Conservation (phyloP, 768 basidiomycete genomes). For the Basidioascus undulatus region DNA sequence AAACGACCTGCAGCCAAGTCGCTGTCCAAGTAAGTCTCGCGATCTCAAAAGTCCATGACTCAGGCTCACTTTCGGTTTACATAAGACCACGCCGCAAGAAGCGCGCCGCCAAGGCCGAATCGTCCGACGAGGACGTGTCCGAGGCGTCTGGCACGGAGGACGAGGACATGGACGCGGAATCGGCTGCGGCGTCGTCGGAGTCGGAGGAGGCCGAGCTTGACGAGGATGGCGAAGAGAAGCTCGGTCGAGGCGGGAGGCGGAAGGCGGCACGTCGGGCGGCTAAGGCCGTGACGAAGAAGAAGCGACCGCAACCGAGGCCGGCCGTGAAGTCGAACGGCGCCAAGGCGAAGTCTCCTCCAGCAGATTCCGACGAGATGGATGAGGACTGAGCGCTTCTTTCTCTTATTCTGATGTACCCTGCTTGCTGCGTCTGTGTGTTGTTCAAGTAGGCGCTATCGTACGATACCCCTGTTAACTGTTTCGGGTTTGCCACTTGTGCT, state of each 20-base stretch:
- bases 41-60: too few relatives aligned
- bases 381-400: too few relatives aligned
- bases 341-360: not conserved
- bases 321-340: not conserved
- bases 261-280: slow-evolving; percentile 5
- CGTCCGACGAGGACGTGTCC: not conserved
- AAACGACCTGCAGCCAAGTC: too few relatives aligned
- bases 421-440: not conserved
- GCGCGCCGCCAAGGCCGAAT: not conserved
- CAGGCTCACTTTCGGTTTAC: too few relatives aligned
- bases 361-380: not conserved
- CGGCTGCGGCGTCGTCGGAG: too few relatives aligned
- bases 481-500: too few relatives aligned
- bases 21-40: too few relatives aligned
- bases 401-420: not conserved
- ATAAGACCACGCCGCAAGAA: too few relatives aligned
- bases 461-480: too few relatives aligned
- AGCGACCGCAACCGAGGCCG: not conserved
- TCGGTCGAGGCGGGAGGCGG: slow-evolving; percentile 14
- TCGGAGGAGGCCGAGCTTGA: slow-evolving; percentile 4
- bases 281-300: not conserved
- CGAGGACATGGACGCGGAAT: slow-evolving; percentile 5
- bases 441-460: too few relatives aligned
- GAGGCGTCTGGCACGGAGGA: slow-evolving; percentile 1
- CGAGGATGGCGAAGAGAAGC: slow-evolving; percentile 8